Base-by-base conservation (phyloP, 2,329 filamentous ascomycete species). In the Trichoderma semiorbis region DNA sequence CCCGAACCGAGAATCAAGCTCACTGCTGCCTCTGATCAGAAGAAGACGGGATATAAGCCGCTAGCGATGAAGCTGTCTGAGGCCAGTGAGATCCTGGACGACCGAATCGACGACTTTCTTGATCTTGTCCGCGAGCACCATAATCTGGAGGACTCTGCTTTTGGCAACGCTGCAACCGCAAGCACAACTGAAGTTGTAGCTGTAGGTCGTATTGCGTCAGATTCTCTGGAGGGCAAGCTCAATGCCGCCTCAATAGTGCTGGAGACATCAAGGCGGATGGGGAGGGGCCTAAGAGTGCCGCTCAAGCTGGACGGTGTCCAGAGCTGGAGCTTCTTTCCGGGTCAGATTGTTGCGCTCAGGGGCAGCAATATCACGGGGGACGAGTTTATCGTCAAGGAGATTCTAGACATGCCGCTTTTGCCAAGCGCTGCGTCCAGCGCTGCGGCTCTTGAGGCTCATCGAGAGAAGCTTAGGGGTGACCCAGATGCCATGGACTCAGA, bases 31-130 rank as follows among this genome's bases (percentile, higher is more conserved):
- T 95, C 94, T 1, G 95, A 98, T 79, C 88, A 94, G 78, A 94
- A 95, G 80, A 98, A 97, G 80, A 91, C 98, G 75, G 90, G 86
- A 1, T 99, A 98, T 82, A 96, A 95, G 79, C 93, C 94, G 2
- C 91, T 98, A 86, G 92, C 93, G 2, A 97, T 98, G 94, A 97
- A 97, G 78, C 86, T 96, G 7, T 95, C 93, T 6, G 95, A 98
- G 79, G 91, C 94, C 0, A 97, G 95, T 5, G 95, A 97, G 80
- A 93, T 97, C 58, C 87, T 98, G 8, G 96, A 99, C 81, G 95
- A 98, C 81, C 88, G 94, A 76, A 98, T 99, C 83, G 94, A 98
- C 77, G 94, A 95, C 74, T 97, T 98, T 77, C 87, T 90, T 72
- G 83, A 85, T n/a, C 81, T 94, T 2, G 86, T 97, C 6, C 90